Evolutionary conservation across 495 filamentous ascomycete genomes (phyloP).

Genomic region (Schizothecium vesticola): DNA sequence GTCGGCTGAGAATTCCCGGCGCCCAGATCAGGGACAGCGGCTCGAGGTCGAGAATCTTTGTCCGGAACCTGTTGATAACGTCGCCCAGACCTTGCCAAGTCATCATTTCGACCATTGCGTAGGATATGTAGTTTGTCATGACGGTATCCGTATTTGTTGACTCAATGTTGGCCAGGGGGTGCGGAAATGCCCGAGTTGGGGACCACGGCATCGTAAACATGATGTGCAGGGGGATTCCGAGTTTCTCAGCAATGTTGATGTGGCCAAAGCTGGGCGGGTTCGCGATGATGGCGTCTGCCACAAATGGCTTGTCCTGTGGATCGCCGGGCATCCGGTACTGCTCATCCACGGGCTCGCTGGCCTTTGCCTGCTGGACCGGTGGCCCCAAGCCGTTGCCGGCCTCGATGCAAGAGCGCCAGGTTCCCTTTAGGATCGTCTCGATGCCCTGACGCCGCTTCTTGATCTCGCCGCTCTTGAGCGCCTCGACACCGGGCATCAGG

Average conservation of each 20-base stretch:
- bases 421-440: conserved; percentile 56
- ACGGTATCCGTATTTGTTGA: conserved; percentile 52
- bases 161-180: conserved; percentile 64
- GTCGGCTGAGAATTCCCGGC: conserved; percentile 54
- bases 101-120: conserved; percentile 67
- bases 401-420: conserved; percentile 58
- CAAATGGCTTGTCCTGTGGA: conserved; percentile 42
- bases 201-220: conserved; percentile 64
- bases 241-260: conserved; percentile 59
- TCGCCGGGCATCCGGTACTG: conserved; percentile 17
- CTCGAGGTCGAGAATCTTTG: conserved; percentile 54
- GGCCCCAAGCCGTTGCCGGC: conserved; percentile 35
- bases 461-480: conserved; percentile 62
- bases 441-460: conserved; percentile 54
- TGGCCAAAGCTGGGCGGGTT: conserved; percentile 65
- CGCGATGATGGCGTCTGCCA: conserved; percentile 69
- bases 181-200: conserved; percentile 60
- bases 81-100: conserved; percentile 60
- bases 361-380: conserved; percentile 11
- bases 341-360: conserved; percentile 19
- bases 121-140: conserved; percentile 65
- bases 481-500: conserved; percentile 59
- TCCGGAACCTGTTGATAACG: conserved; percentile 59
- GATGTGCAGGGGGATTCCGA: conserved; percentile 60
- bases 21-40: conserved; percentile 61